Conservation (phyloP, 257 asterid genomes). For the Forsythia suspensa region DNA sequence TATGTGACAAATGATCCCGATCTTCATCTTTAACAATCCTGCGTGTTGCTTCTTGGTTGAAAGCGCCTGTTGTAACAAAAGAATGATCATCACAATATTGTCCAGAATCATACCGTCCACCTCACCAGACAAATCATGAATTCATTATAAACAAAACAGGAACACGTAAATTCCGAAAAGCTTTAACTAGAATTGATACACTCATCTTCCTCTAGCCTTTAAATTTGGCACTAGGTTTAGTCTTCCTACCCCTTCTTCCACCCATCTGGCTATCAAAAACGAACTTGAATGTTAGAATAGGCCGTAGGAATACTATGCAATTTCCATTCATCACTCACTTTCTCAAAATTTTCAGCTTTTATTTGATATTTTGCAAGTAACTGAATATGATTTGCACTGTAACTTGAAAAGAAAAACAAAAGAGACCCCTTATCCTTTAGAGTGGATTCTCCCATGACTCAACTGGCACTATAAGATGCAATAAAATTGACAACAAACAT, state of each 20-base stretch:
- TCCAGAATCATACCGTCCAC: not conserved
- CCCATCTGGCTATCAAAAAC: not conserved
- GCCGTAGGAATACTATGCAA: not conserved
- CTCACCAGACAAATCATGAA: too few species aligned
- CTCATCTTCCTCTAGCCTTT: not conserved
- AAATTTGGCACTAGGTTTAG: not conserved
- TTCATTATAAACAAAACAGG: not conserved
- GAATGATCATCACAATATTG: too few species aligned
- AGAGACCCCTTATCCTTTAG: not conserved
- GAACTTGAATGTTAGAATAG: not conserved
- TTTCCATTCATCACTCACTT: not conserved
- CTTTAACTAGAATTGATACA: too few species aligned
- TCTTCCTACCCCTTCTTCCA: not conserved
- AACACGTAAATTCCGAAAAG: not conserved
- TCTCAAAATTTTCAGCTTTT: not conserved
- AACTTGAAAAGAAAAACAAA: too few species aligned
- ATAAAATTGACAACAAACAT: too few species aligned
- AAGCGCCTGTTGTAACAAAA: slow-evolving; percentile 37
- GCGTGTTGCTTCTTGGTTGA: slow-evolving; percentile 29
- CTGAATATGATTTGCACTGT: too few species aligned
- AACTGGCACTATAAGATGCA: too few species aligned
- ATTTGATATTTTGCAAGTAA: not conserved
- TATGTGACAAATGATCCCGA: too few species aligned
- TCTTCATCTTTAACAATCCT: too few species aligned
- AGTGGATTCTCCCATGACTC: too few species aligned